phyloP scores from a whole-genome alignment of 2,329 filamentous ascomycete genomes.

The Sporothrix sp. region DNA sequence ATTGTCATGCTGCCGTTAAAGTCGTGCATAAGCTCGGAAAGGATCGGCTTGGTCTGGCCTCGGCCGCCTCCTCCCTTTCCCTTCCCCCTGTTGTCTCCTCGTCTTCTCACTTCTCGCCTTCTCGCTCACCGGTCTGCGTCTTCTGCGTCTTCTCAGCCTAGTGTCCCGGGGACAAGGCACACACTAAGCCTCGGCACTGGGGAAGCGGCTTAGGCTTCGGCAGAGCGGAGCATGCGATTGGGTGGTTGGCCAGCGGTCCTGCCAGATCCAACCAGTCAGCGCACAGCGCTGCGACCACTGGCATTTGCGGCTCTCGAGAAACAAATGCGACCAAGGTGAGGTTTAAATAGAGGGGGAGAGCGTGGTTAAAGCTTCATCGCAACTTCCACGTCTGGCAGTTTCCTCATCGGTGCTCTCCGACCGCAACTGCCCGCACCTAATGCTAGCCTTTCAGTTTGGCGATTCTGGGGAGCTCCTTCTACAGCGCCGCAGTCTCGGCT shows the following conservation, averaged over 20 bases:
- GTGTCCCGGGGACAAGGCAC: conserved; percentile 7
- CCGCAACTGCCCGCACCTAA: neutral
- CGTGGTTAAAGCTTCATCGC: neutral
- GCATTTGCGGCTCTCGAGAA: too few species aligned
- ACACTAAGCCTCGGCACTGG: conserved; percentile 12
- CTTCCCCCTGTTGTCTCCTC: neutral
- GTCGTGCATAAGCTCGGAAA: conserved; percentile 4
- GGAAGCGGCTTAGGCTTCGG: conserved; percentile 2
- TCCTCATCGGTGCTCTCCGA: neutral
- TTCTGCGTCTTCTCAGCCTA: neutral
- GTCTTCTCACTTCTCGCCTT: neutral
- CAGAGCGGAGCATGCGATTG: conserved; percentile 8
- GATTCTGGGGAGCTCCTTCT: neutral
- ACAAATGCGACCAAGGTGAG: too few species aligned
- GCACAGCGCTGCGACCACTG: neutral
- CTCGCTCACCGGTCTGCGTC: too few species aligned
- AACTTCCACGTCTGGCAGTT: neutral
- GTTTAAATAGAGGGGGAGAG: neutral
- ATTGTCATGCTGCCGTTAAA: too few species aligned
- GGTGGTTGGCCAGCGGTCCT: neutral
- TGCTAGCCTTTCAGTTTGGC: neutral
- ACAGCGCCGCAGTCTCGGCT: conserved; percentile 8
- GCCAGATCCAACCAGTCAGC: neutral
- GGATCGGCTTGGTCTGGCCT: conserved; percentile 1
- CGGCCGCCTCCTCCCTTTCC: too few species aligned